Evolutionary conservation across 2,329 filamentous ascomycete genomes (phyloP).

Genomic region (Trichoderma lentiforme): DNA sequence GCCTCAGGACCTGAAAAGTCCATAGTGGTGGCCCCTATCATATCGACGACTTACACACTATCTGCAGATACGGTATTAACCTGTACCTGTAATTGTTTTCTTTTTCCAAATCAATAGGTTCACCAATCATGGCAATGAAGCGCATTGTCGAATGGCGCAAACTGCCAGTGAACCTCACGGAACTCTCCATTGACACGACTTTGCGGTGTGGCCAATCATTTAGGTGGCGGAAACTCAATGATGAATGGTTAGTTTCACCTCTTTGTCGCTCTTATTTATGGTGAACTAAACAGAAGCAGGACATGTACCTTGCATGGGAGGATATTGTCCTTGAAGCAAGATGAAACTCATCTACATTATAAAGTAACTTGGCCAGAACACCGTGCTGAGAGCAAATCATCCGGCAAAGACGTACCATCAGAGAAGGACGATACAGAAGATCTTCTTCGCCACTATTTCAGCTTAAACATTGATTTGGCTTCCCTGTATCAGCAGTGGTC

Average conservation of each 20-base stretch:
- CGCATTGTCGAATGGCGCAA: conserved; percentile 78
- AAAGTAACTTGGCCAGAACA: conserved; percentile 59
- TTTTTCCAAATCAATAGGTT: not conserved
- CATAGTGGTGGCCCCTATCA: conserved; percentile 7
- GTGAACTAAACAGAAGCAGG: conserved; percentile 41
- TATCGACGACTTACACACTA: not conserved
- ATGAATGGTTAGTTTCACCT: conserved; percentile 66
- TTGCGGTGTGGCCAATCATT: conserved; percentile 95
- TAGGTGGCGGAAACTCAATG: conserved; percentile 81
- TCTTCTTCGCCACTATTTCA: conserved; percentile 82
- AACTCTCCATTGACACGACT: conserved; percentile 92
- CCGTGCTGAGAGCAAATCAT: conserved; percentile 11
- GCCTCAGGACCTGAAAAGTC: not conserved
- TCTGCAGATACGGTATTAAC: not conserved
- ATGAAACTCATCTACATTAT: conserved; percentile 75
- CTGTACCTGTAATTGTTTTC: not conserved
- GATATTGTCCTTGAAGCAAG: conserved; percentile 81
- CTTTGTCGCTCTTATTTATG: not conserved
- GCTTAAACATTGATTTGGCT: conserved; percentile 72
- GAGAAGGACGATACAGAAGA: conserved; percentile 65
- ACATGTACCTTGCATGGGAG: conserved; percentile 82
- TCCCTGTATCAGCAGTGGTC: conserved; percentile 86
- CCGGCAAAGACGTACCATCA: conserved; percentile 18
- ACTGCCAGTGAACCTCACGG: conserved; percentile 74
- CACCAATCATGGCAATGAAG: conserved; percentile 36